Evolutionary conservation across 1,284 basidiomycete species (phyloP), one percentile per base, ranked within the genome.

Genomic region (Trichosporon asahii): DNA sequence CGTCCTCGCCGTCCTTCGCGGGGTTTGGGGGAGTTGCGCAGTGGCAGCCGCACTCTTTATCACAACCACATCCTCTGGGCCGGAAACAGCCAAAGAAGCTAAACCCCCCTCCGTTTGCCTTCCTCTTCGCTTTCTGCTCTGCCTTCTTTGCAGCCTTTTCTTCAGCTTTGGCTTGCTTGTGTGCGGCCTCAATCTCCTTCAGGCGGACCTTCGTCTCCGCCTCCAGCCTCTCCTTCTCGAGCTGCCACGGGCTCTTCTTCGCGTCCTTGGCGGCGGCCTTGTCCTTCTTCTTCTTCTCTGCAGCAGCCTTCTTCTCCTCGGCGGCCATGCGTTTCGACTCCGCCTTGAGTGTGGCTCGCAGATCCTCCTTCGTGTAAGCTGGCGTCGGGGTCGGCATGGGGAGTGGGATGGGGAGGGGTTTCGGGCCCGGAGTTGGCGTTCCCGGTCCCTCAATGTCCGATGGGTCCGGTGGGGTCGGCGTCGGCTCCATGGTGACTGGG

Each of bases 1-100:
- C 79, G 75, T 31, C 76, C 69, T 80, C 77, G 68, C 21, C 27
- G 1, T 33, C 79, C 76, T 33, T 76, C 69, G 76, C 77, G 78
- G 57, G 69, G 60, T 25, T 40, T 23, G 25, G 55, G 49, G 12
- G 60, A 37, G 8, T 70, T 12, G 49, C 15, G 35, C 21, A 55
- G 0, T 29, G 65, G 29, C 44, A 23, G 3, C 15, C 27, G 27
- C 57, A 61, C 15, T 31, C 57, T n/a, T 23, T 61, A 12, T 27
- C 29, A 18, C 57, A 61, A 6, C 29, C 57, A n/a, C 57, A 33
- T 1, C 9, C 27, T 21, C 18, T n/a, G 3, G 18, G 31, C 1
- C 46, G 21, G 7, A 44, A 44, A 18, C 40, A 44, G 15, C 18
- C 29, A 21, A 21, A 35, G 8, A 31, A 15, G 12, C 31, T 37